phyloP scores from a whole-genome alignment of 2,329 filamentous ascomycete species.

The Berkeleyomyces rouxiae region DNA sequence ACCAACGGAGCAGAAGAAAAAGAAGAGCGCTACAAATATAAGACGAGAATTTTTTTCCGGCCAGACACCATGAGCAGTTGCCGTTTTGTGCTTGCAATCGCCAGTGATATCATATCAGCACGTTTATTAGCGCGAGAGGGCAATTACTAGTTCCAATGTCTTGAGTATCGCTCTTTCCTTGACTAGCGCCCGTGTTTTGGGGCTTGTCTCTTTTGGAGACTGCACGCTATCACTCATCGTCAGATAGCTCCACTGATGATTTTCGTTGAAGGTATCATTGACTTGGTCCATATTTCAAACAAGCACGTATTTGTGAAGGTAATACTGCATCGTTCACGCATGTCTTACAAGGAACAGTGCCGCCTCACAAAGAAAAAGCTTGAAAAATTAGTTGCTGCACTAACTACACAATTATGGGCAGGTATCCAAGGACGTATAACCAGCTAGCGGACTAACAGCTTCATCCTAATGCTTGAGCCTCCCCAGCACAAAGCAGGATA shows the following conservation, averaged over 20 bases:
- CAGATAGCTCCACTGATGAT: neutral
- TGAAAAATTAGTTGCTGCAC: neutral
- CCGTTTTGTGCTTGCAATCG: too few relatives aligned
- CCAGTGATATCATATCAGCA: neutral
- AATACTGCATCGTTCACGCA: neutral
- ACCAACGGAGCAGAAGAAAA: conserved; percentile 2
- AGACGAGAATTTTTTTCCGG: neutral
- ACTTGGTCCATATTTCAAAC: too few relatives aligned
- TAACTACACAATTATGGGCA: neutral
- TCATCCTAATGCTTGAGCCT: neutral
- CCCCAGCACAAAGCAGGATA: neutral
- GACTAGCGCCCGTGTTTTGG: neutral
- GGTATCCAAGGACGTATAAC: neutral
- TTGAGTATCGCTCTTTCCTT: neutral
- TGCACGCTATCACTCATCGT: too few relatives aligned
- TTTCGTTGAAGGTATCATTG: neutral
- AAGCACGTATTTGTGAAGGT: neutral
- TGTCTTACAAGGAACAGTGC: neutral
- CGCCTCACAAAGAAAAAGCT: neutral
- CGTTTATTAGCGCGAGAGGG: neutral
- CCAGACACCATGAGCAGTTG: too few relatives aligned
- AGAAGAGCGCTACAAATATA: neutral
- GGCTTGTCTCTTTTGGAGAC: neutral
- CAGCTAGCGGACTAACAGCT: neutral
- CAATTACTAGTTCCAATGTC: neutral